Evolutionary conservation across 2,329 filamentous ascomycete species (phyloP).

Genomic region (Daldinia sp.): DNA sequence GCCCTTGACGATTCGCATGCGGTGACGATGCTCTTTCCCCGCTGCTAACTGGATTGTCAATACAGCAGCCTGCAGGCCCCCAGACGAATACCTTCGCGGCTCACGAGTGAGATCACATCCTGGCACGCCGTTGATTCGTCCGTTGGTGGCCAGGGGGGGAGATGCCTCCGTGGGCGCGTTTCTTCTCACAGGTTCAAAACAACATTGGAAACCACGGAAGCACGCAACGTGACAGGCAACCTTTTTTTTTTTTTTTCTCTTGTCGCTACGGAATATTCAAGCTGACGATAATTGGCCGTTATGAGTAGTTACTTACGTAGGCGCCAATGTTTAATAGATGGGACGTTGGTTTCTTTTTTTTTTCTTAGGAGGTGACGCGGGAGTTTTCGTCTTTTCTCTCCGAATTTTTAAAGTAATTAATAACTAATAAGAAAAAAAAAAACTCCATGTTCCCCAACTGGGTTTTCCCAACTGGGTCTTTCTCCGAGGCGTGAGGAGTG

Average conservation of each 20-base stretch:
- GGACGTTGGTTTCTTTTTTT: not conserved
- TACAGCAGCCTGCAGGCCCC: conserved; percentile 20
- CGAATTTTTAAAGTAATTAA: conserved; percentile 1
- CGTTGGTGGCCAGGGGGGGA: conserved; percentile 36
- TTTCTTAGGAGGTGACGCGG: conserved; percentile 19
- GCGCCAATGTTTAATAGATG: conserved; percentile 9
- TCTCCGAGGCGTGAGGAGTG: conserved; percentile 11
- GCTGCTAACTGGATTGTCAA: conserved; percentile 33
- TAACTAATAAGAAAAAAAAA: not conserved
- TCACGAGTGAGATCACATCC: conserved; percentile 41
- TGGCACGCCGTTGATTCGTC: conserved; percentile 48
- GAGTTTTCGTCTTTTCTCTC: conserved; percentile 31
- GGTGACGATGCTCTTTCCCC: conserved; percentile 36
- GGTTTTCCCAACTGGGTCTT: not conserved
- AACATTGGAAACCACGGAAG: conserved; percentile 43
- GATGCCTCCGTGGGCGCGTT: conserved; percentile 45
- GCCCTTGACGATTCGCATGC: conserved; percentile 32
- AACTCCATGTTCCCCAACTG: not conserved
- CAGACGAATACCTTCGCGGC: conserved; percentile 37
- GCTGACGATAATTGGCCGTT: conserved; percentile 43
- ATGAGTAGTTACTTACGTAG: conserved; percentile 5
- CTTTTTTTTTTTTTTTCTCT: not conserved
- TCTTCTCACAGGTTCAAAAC: conserved; percentile 49
- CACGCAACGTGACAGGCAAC: conserved; percentile 44
- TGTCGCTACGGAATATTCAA: conserved; percentile 35